Base-by-base conservation (phyloP, 345 rosid genomes). In the Linum trigynum region DNA sequence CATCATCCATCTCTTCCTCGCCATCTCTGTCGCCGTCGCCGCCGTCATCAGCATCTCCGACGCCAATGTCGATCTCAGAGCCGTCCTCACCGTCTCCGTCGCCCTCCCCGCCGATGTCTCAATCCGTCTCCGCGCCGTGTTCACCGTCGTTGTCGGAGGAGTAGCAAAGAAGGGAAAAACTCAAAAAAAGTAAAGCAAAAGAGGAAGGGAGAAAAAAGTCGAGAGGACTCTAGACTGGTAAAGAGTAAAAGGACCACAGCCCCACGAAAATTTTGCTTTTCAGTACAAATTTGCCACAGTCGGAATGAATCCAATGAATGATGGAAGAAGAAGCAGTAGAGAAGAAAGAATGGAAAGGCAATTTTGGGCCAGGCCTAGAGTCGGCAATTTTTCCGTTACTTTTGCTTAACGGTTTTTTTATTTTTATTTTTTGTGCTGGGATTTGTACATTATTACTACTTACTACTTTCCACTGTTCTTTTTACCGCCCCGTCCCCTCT, bases 21-120 rank as follows among this genome's bases (percentile, higher is more conserved):
- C 56, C 84, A 37, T 70, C 75, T 0, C 17, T 51, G 37, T 42
- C 67, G 45, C 40, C 39, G 1, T 74, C 79, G 35, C 72, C 78
- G 8, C 70, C 53, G 11, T 9, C 32, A 23, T 42, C 67, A 39
- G 37, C 39, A 1, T 74, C 79, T 17, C 72, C 78, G 8, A 68
- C 53, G 11, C 9, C 53, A 15, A 48, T 9, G 14, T 43, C 50
- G 9, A 43, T 43, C 9, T 48, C 53, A 48, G 14, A 12, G 11
- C 53, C 53, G 53, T 48, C 53, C 2, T 48, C 53, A 14, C 53
- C 14, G 15, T 48, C 53, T 48, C 53, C 53, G 14, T 48, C 15
- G 1, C 53, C 53, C 3, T 48, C 53, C 53, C 53, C 53, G 53
- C 2, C 53, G 32, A 23, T 48, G 53, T 48, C 15, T 48, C 53